A percentile compares a stretch with the other conserved stretches of the same genome.
These are phyloP conservation scores for Trichoderma koningii DNA, from an alignment of 2,329 filamentous ascomycete genomes.

Conservation along the genomic window DNA sequence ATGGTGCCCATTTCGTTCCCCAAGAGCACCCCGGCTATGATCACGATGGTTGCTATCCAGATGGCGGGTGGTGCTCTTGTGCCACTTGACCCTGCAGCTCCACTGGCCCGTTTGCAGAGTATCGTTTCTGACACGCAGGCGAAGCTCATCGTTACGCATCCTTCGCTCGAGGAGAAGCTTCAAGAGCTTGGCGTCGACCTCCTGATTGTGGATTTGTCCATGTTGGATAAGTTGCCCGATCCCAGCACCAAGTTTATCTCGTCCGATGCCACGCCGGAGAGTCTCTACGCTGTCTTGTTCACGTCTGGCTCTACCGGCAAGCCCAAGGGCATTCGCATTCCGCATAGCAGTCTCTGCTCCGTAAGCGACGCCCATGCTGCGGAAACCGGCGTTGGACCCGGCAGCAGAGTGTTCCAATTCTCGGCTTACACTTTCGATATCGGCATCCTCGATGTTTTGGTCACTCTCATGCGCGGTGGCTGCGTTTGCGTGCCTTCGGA, in stretches of 20 bases:
- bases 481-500: constrained; percentile 31
- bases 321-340: constrained; percentile 18
- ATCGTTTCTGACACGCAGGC: constrained; percentile 16
- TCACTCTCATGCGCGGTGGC: constrained; percentile 30
- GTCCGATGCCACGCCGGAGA: not conserved
- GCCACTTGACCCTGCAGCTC: constrained; percentile 27
- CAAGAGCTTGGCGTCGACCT: not conserved
- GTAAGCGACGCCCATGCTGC: constrained; percentile 1
- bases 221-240: constrained; percentile 8
- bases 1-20: constrained; percentile 29
- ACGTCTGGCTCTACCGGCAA: constrained; percentile 20
- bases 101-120: constrained; percentile 4
- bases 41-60: constrained; percentile 29
- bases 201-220: not conserved
- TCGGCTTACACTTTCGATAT: constrained; percentile 31
- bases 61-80: constrained; percentile 29
- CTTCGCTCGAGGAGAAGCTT: not conserved
- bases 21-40: constrained; percentile 28
- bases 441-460: constrained; percentile 28
- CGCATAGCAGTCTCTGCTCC: constrained; percentile 16
- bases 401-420: constrained; percentile 29
- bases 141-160: not conserved
- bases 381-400: constrained; percentile 4
- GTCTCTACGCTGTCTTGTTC: constrained; percentile 7
- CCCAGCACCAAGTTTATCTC: not conserved